phyloP scores from a whole-genome alignment of 768 basidiomycete species.

The Pseudohyphozyma bogoriensis region DNA sequence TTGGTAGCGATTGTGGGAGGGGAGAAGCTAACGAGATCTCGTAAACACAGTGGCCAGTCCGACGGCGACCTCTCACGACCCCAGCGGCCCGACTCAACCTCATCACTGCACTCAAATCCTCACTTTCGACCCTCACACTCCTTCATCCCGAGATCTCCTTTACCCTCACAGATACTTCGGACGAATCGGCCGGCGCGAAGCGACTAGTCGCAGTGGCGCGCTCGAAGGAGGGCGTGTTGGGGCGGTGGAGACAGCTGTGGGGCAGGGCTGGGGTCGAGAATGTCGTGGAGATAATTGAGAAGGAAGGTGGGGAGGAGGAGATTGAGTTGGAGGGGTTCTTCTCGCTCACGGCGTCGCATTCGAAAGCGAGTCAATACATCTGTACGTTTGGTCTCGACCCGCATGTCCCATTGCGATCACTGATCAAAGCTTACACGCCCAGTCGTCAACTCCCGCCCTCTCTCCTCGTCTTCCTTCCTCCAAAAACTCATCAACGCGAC shows the following conservation, averaged over 20 bases:
- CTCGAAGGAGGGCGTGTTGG: slow-evolving; percentile 6
- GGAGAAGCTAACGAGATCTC: neutral
- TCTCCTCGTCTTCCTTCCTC: slow-evolving; percentile 49
- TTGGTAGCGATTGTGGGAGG: neutral
- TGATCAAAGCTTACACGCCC: neutral
- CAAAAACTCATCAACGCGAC: slow-evolving; percentile 56
- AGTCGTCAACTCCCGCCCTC: slow-evolving; percentile 73
- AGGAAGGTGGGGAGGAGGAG: slow-evolving; percentile 46
- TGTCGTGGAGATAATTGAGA: slow-evolving; percentile 45
- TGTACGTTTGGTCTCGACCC: slow-evolving; percentile 44
- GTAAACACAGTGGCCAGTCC: slow-evolving; percentile 16
- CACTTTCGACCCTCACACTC: slow-evolving; percentile 10
- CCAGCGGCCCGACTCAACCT: neutral
- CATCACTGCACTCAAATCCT: slow-evolving; percentile 1
- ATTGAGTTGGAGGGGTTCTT: slow-evolving; percentile 63
- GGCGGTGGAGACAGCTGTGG: slow-evolving; percentile 25
- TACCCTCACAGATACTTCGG: slow-evolving; percentile 9
- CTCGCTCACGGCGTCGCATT: slow-evolving; percentile 23
- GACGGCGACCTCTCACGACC: slow-evolving; percentile 10
- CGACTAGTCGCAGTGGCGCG: neutral
- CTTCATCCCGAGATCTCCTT: slow-evolving; percentile 13
- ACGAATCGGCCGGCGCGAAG: neutral
- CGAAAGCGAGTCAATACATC: slow-evolving; percentile 71
- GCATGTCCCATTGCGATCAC: neutral
- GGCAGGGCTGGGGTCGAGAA: slow-evolving; percentile 16